Conservation (phyloP, 805 yeast genomes). For the Maudiozyma barnettii region DNA sequence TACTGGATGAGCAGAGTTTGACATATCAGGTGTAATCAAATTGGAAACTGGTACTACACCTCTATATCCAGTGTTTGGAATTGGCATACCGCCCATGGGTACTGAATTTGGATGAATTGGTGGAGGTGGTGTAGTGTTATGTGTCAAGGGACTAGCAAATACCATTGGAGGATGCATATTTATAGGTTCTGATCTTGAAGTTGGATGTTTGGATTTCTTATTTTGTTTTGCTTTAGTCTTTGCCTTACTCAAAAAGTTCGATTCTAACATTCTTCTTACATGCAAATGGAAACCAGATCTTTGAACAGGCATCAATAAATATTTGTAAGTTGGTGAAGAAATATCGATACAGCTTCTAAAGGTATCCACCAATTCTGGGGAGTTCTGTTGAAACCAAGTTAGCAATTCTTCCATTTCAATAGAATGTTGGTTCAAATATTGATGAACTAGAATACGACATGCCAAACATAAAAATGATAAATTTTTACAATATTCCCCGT, state of each 20-base stretch:
- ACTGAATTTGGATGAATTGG: not conserved
- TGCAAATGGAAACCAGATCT: constrained; percentile 23
- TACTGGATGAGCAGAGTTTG: not conserved
- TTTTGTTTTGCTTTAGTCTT: not conserved
- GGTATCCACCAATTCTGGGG: constrained; percentile 37
- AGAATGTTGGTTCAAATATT: constrained; percentile 8
- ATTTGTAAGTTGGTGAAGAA: constrained; percentile 16
- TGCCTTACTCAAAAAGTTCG: not conserved
- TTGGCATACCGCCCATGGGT: not conserved
- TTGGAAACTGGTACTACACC: not conserved
- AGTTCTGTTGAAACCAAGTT: constrained; percentile 55
- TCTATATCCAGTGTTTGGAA: not conserved
- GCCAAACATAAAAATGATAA: constrained; percentile 14
- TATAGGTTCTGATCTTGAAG: not conserved
- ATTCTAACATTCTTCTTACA: constrained; percentile 6
- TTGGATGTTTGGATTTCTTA: not conserved
- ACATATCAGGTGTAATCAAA: not conserved
- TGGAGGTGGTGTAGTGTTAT: not conserved
- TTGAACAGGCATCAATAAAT: constrained; percentile 17
- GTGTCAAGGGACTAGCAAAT: not conserved
- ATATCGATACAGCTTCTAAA: constrained; percentile 12
- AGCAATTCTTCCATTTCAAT: constrained; percentile 51
- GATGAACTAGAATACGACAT: constrained; percentile 10
- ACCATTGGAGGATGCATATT: not conserved
- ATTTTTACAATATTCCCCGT: constrained; percentile 10